Base-by-base conservation (phyloP, 2,329 filamentous ascomycete genomes). In the Colletotrichum salicis region DNA sequence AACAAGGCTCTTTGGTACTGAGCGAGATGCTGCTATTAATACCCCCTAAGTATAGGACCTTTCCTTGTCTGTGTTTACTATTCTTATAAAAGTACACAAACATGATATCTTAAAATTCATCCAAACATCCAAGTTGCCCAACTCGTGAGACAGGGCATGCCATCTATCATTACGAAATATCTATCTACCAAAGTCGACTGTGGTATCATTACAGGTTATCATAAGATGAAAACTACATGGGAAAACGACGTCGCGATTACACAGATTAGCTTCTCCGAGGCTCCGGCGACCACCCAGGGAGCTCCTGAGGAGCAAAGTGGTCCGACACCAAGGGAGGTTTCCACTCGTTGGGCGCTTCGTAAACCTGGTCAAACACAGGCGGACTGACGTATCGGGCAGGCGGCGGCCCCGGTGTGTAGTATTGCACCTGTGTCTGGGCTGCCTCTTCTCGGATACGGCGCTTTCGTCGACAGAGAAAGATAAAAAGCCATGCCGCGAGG, bases 1-100 rank as follows among this genome's bases (percentile, higher is more conserved):
- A 55, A 67, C 4, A 62, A 67, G 27, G 65, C 57, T n/a, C 58
- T 45, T 1, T 67, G 65, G 57, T 67, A 63, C 51, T 67, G 2
- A 63, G 41, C 4, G 3, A 1, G 0, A 24, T 13, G 7, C 13
- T 55, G 52, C 15, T 35, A 1, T 29, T 31, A 13, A 35, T 56
- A 19, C 27, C 27, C 51, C 4, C n/a, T 54, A n/a, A 12, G 3
- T 10, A 27, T 12, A 2, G 51, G n/a, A 15, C n/a, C 2, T 54
- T 15, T 13, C 13, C 10, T 24, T 54, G n/a, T 54, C 4, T n/a
- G 41, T 45, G n/a, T 45, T n/a, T 3, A 45, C 3, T 45, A 10
- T n/a, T n/a, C 19, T 45, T 45, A n/a, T 45, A 45, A 45, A n/a
- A 45, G 41, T 45, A 45, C 19, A 45, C n/a, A 45, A 45, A 10